Conservation (phyloP, 176 grass and related monocot genomes). For the Aegilops bicornis region DNA sequence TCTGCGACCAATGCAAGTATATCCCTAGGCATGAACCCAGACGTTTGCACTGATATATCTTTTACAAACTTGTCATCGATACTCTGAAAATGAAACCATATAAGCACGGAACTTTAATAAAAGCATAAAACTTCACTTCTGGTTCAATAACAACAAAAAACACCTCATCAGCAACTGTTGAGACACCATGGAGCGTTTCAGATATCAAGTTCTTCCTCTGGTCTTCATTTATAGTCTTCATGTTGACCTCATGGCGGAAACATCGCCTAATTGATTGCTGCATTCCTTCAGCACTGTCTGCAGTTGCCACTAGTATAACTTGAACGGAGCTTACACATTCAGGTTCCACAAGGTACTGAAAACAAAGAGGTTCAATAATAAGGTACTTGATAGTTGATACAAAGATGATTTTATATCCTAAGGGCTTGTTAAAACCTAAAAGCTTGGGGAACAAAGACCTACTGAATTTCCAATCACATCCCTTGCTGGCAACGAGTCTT, state of each 20-base stretch:
- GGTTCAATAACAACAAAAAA: not conserved
- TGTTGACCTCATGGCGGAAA: slow-evolving; percentile 91
- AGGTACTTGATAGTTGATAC: slow-evolving; percentile 19
- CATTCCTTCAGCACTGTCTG: slow-evolving; percentile 77
- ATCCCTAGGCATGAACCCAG: slow-evolving; percentile 90
- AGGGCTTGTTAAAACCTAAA: slow-evolving; percentile 7
- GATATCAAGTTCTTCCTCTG: slow-evolving; percentile 77
- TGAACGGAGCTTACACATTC: slow-evolving; percentile 55
- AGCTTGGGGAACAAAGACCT: slow-evolving; percentile 26
- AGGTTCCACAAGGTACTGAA: slow-evolving; percentile 73
- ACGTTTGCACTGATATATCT: slow-evolving; percentile 73
- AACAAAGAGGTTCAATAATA: slow-evolving; percentile 19
- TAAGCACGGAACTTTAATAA: slow-evolving; percentile 10
- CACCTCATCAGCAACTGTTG: slow-evolving; percentile 57
- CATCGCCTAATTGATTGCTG: slow-evolving; percentile 75
- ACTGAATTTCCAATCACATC: slow-evolving; percentile 52
- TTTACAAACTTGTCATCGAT: slow-evolving; percentile 71
- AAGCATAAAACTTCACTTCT: not conserved
- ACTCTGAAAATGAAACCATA: slow-evolving; percentile 51
- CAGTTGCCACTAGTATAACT: slow-evolving; percentile 83
- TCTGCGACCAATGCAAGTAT: slow-evolving; percentile 86
- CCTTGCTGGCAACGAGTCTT: slow-evolving; percentile 39
- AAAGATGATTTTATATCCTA: slow-evolving; percentile 1
- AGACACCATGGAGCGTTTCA: slow-evolving; percentile 54
- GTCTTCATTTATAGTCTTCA: slow-evolving; percentile 77